phyloP scores from a whole-genome alignment of 2,329 filamentous ascomycete genomes.

The Phialemonium atrogriseum region DNA sequence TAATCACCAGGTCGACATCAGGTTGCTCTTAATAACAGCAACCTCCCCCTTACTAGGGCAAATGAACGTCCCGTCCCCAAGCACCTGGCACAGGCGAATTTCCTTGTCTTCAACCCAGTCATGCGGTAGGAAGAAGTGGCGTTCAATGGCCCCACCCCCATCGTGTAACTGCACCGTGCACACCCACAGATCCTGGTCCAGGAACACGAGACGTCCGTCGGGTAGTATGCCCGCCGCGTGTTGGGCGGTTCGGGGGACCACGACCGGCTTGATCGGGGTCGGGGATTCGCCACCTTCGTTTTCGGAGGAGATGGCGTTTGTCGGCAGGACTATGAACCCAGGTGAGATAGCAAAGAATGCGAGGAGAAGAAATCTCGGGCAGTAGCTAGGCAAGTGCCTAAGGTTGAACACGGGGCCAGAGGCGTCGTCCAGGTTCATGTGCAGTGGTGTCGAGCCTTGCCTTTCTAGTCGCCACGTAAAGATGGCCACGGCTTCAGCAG shows the following conservation, averaged over 20 bases:
- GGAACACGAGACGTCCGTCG: slow-evolving; percentile 12
- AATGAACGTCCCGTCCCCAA: slow-evolving; percentile 10
- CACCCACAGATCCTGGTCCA: slow-evolving; percentile 13
- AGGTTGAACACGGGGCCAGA: too few relatives aligned
- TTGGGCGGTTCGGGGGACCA: slow-evolving; percentile 1
- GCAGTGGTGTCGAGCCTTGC: too few relatives aligned
- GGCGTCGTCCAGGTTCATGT: too few relatives aligned
- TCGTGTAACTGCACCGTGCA: slow-evolving; percentile 7
- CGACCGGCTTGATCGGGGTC: neutral
- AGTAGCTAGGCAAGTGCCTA: too few relatives aligned
- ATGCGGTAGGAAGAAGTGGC: slow-evolving; percentile 15
- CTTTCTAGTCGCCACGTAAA: neutral
- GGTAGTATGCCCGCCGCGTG: slow-evolving; percentile 11
- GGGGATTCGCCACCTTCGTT: too few relatives aligned
- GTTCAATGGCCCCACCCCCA: neutral
- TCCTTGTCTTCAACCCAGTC: slow-evolving; percentile 14
- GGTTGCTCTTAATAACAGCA: slow-evolving; percentile 9
- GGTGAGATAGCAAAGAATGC: too few relatives aligned
- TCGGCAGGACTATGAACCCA: slow-evolving; percentile 11
- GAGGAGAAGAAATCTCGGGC: too few relatives aligned
- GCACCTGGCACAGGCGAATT: slow-evolving; percentile 9
- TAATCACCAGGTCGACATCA: slow-evolving; percentile 10
- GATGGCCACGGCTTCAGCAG: neutral
- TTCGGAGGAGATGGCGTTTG: slow-evolving; percentile 2
- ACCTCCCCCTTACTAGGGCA: slow-evolving; percentile 13